These are phyloP conservation scores for Lachancea lanzarotensis DNA, from an alignment of 805 yeast species.

Conservation along the genomic window DNA sequence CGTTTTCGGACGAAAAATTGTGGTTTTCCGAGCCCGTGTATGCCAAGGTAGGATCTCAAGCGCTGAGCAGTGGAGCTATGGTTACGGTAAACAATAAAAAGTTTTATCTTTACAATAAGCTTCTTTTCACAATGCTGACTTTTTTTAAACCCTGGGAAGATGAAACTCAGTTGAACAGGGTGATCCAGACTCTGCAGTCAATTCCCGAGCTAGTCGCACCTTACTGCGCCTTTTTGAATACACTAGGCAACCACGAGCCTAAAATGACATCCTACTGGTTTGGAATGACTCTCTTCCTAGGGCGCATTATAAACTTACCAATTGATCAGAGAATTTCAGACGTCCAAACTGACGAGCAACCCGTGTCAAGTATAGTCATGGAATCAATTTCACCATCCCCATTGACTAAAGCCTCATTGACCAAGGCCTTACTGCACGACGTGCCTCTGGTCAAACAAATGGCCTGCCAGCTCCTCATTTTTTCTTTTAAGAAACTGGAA, in stretches of 20 bases:
- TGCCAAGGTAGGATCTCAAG: slow-evolving; percentile 16
- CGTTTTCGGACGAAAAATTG: slow-evolving; percentile 40
- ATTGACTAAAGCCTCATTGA: slow-evolving; percentile 49
- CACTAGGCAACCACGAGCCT: slow-evolving; percentile 74
- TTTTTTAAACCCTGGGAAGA: slow-evolving; percentile 79
- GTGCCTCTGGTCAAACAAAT: slow-evolving; percentile 52
- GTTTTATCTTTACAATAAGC: slow-evolving; percentile 61
- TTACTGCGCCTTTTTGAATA: slow-evolving; percentile 51
- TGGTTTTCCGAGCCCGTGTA: slow-evolving; percentile 39
- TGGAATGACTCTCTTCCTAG: slow-evolving; percentile 57
- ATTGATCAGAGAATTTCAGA: slow-evolving; percentile 39
- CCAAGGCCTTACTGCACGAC: slow-evolving; percentile 51
- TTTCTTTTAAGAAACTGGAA: slow-evolving; percentile 49
- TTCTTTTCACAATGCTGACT: slow-evolving; percentile 55
- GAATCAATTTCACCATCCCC: slow-evolving; percentile 63
- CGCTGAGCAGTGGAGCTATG: slow-evolving; percentile 35
- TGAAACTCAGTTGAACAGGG: slow-evolving; percentile 50
- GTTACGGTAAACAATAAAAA: slow-evolving; percentile 43
- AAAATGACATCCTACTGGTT: slow-evolving; percentile 76
- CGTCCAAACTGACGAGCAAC: slow-evolving; percentile 29
- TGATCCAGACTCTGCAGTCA: slow-evolving; percentile 41
- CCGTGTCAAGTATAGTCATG: slow-evolving; percentile 35
- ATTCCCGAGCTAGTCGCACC: slow-evolving; percentile 72
- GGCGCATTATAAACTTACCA: slow-evolving; percentile 51
- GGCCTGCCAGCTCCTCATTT: slow-evolving; percentile 51